phyloP scores from a whole-genome alignment of 441 rosid species.

The Populus hybrid region DNA sequence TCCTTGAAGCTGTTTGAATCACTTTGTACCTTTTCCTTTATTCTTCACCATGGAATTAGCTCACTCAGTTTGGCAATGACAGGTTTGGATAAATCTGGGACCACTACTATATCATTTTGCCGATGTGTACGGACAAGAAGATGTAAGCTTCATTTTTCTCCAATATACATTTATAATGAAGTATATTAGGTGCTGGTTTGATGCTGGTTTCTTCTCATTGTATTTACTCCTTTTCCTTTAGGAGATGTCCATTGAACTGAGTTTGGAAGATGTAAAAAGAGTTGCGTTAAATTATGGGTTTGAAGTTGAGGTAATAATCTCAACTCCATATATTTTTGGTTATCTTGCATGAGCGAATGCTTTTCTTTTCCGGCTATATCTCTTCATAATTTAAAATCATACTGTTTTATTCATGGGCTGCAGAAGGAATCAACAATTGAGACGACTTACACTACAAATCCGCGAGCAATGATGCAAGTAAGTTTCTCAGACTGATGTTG shows the following conservation, averaged over 20 bases:
- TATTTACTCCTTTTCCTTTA: background rate
- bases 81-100: conserved; percentile 98
- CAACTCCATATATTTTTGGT: background rate
- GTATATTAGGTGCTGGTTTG: conserved; percentile 85
- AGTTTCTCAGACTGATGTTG: conserved; percentile 18
- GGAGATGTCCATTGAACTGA: conserved; percentile 85
- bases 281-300: conserved; percentile 78
- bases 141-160: conserved; percentile 54
- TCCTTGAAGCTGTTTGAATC: conserved; percentile 15
- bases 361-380: background rate
- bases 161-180: conserved; percentile 60
- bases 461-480: conserved; percentile 95
- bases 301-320: conserved; percentile 15
- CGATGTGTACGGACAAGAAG: conserved; percentile 72
- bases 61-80: conserved; percentile 21
- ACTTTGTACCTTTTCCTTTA: conserved; percentile 3
- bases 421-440: conserved; percentile 86
- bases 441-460: conserved; percentile 89
- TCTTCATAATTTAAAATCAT: background rate
- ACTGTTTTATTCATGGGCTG: conserved; percentile 24
- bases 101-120: conserved; percentile 96
- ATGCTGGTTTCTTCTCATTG: background rate
- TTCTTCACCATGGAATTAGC: conserved; percentile 13
- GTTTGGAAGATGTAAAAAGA: conserved; percentile 86
- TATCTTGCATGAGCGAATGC: conserved; percentile 1